phyloP scores from a whole-genome alignment of 2,329 filamentous ascomycete genomes.

The Drechmeria coniospora region DNA sequence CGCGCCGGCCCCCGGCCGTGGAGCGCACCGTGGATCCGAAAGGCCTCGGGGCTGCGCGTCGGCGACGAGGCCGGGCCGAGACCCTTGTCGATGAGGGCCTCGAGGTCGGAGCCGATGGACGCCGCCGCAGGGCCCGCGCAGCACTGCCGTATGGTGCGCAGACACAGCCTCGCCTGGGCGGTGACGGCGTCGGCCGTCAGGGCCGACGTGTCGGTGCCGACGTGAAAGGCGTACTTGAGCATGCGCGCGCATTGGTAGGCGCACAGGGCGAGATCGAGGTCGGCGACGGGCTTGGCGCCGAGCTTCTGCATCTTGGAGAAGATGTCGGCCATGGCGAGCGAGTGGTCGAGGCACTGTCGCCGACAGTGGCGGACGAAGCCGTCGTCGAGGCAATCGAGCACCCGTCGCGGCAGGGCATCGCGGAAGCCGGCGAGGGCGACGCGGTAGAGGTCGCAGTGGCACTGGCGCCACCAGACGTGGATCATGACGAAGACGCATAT shows the following conservation, averaged over 20 bases:
- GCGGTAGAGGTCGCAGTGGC: slow-evolving; percentile 41
- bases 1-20: slow-evolving; percentile 1
- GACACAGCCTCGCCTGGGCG: slow-evolving; percentile 34
- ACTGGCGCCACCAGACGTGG: slow-evolving; percentile 44
- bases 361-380: slow-evolving; percentile 34
- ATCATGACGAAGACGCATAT: slow-evolving; percentile 45
- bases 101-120: slow-evolving; percentile 31
- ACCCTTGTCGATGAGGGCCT: slow-evolving; percentile 33
- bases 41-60: slow-evolving; percentile 6
- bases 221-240: slow-evolving; percentile 34
- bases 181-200: slow-evolving; percentile 29
- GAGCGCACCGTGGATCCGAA: slow-evolving; percentile 1
- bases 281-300: slow-evolving; percentile 35
- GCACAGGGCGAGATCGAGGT: slow-evolving; percentile 39
- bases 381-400: slow-evolving; percentile 29
- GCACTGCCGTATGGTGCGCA: slow-evolving; percentile 34
- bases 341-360: slow-evolving; percentile 36
- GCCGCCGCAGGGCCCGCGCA: slow-evolving; percentile 34
- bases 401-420: slow-evolving; percentile 30
- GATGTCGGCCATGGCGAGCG: slow-evolving; percentile 38
- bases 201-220: slow-evolving; percentile 24
- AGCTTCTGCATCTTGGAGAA: slow-evolving; percentile 36
- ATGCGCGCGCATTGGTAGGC: slow-evolving; percentile 39
- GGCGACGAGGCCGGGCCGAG: slow-evolving; percentile 12
- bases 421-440: slow-evolving; percentile 34